Percentiles rank a stretch among this genome's conserved stretches.
These are phyloP conservation scores for Clonostachys rosea DNA, from an alignment of 2,329 filamentous ascomycete species.

Conservation along the genomic window DNA sequence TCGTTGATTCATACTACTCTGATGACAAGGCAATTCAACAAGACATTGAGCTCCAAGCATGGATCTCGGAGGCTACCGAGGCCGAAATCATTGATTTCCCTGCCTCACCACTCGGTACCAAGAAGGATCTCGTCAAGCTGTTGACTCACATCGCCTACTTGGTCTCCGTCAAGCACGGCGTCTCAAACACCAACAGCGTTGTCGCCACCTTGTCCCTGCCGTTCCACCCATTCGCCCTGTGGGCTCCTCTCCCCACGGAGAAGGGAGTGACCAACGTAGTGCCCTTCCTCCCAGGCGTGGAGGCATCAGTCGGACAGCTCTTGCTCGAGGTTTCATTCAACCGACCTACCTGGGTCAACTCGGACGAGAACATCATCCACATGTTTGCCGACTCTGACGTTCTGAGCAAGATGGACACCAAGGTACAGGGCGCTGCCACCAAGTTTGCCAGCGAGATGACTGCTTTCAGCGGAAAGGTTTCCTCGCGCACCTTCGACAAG, in stretches of 20 bases:
- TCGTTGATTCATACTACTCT: slow-evolving; percentile 38
- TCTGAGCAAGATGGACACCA: slow-evolving; percentile 21
- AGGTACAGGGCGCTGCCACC: slow-evolving; percentile 21
- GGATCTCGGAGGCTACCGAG: slow-evolving; percentile 32
- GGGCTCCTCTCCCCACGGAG: slow-evolving; percentile 24
- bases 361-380: slow-evolving; percentile 28
- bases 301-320: slow-evolving; percentile 26
- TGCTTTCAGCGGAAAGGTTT: slow-evolving; percentile 26
- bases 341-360: slow-evolving; percentile 26
- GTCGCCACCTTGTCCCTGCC: slow-evolving; percentile 18
- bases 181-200: too few relatives aligned
- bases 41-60: slow-evolving; percentile 37
- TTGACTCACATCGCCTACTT: too few relatives aligned
- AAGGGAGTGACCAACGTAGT: slow-evolving; percentile 30
- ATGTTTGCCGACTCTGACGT: slow-evolving; percentile 31
- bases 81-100: too few relatives aligned
- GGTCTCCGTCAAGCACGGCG: too few relatives aligned
- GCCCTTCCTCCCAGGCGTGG: slow-evolving; percentile 23
- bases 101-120: too few relatives aligned
- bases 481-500: slow-evolving; percentile 27
- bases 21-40: slow-evolving; percentile 17
- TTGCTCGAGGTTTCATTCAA: slow-evolving; percentile 30
- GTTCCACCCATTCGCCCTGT: slow-evolving; percentile 33
- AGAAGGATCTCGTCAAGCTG: too few relatives aligned
- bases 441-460: slow-evolving; percentile 28